These are phyloP conservation scores for Rhynchosporium graminicola DNA, from an alignment of 2,329 filamentous ascomycete species.

Conservation along the genomic window DNA sequence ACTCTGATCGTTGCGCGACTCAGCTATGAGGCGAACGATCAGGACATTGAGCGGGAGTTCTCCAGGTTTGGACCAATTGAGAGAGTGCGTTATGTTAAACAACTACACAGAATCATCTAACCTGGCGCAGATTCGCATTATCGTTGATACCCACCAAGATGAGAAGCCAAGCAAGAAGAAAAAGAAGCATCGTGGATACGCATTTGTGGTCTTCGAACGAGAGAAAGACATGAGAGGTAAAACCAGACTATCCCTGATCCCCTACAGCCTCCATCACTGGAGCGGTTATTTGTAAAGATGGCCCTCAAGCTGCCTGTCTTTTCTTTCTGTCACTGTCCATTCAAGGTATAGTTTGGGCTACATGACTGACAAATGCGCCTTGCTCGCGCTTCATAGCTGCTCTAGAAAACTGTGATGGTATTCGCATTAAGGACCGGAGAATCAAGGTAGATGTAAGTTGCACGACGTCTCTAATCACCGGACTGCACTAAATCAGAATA, in stretches of 20 bases:
- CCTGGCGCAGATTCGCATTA: slow-evolving; percentile 73
- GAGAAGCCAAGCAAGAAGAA: slow-evolving; percentile 75
- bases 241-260: slow-evolving; percentile 46
- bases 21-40: slow-evolving; percentile 84
- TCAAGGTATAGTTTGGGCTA: slow-evolving; percentile 57
- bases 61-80: slow-evolving; percentile 92
- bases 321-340: slow-evolving; percentile 36
- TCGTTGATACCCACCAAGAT: slow-evolving; percentile 71
- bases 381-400: slow-evolving; percentile 73
- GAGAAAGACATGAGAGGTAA: slow-evolving; percentile 99
- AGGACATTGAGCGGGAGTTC: slow-evolving; percentile 92
- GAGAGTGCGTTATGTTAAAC: slow-evolving; percentile 58
- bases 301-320: slow-evolving; percentile 44
- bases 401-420: slow-evolving; percentile 80
- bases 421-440: slow-evolving; percentile 87
- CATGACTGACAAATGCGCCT: slow-evolving; percentile 68
- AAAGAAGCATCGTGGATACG: slow-evolving; percentile 85
- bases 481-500: neutral
- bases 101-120: slow-evolving; percentile 19
- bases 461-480: neutral
- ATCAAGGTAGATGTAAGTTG: slow-evolving; percentile 76
- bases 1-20: slow-evolving; percentile 90
- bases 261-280: slow-evolving; percentile 38
- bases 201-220: slow-evolving; percentile 94
- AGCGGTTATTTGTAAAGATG: slow-evolving; percentile 48